Evolutionary conservation across 2,329 filamentous ascomycete species (phyloP), one percentile per base, ranked within the genome.

Genomic region (Pseudogymnoascus sp.): DNA sequence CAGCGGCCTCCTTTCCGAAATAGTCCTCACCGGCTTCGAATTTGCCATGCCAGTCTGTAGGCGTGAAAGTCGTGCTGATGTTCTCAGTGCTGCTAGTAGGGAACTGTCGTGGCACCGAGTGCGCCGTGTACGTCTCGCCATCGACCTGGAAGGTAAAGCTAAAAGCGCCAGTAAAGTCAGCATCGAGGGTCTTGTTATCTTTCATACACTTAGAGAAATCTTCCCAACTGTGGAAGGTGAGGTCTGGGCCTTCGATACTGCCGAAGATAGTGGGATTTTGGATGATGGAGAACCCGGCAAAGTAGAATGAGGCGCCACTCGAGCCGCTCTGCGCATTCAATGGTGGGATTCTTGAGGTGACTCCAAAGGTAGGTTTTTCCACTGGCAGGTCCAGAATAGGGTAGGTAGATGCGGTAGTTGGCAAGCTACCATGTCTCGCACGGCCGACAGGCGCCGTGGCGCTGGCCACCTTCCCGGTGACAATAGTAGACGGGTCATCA

Each of bases 51-150:
- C 73, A 75, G 62, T 85, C 80, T 13, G 80, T 79, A 3, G 81
- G 76, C 19, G 79, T 80, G 73, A 88, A 88, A 41, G 77, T 82
- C 16, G 85, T 87, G 72, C 85, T 84, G 68, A 88, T 87, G 62
- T 82, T 84, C 64, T 88, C 84, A 19, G 81, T 76, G 68, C 82
- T 86, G 64, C 74, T 80, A 65, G 79, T 79, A 41, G 76, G n/a
- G 51, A 61, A 64, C 16, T 34, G 62, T 34, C 43, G 37, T 28
- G 51, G 51, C 19, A 36, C 19, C 25, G 61, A 51, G 25, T 51
- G 61, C 14, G 61, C 36, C 10, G 61, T 62, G 39, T 14, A 63
- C 23, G 28, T 43, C 23, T 64, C n/a, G 25, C 23, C 61, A 16
- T 60, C 64, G 13, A 57, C 61, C 6, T 54, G 25, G 60, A 48